Percentiles rank a stretch among this genome's conserved stretches.
Conservation (phyloP, 2,329 filamentous ascomycete species). For the Chrysoporthe puriensis region DNA sequence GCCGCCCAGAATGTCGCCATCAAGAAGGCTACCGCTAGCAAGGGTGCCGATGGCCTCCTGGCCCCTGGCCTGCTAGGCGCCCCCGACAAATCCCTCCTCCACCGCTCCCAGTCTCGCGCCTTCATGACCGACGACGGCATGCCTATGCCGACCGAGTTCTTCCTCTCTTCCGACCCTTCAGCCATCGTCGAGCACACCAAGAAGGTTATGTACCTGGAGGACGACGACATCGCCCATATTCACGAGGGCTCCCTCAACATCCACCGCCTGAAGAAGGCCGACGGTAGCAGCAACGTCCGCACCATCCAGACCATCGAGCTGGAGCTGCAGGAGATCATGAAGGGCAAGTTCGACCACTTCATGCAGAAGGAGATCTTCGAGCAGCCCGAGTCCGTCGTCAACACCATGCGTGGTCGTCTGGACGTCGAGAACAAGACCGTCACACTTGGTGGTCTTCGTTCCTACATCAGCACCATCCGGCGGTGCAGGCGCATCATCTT, state of each 20-base stretch:
- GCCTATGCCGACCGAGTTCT: constrained; percentile 98
- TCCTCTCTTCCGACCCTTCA: constrained; percentile 97
- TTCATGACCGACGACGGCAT: constrained; percentile 99
- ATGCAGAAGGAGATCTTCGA: constrained; percentile 99
- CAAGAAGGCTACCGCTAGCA: constrained; percentile 82
- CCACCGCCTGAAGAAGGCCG: constrained; percentile 94
- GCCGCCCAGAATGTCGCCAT: constrained; percentile 95
- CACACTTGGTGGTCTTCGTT: constrained; percentile 91
- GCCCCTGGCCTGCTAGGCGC: constrained; percentile 77
- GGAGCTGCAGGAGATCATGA: constrained; percentile 99
- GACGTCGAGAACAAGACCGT: constrained; percentile 93
- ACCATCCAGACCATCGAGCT: constrained; percentile 98
- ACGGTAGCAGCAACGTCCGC: constrained; percentile 94
- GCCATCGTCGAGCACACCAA: constrained; percentile 99
- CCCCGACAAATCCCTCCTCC: constrained; percentile 95
- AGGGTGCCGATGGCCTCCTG: constrained; percentile 69
- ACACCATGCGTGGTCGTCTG: constrained; percentile 99
- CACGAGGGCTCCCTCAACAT: constrained; percentile 99
- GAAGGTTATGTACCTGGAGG: constrained; percentile 99
- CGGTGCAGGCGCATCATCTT: constrained; percentile 98
- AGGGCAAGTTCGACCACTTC: constrained; percentile 99
- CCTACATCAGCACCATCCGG: constrained; percentile 95
- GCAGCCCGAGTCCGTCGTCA: constrained; percentile 98
- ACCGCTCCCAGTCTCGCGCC: constrained; percentile 96
- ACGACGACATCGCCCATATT: constrained; percentile 99